phyloP scores from a whole-genome alignment of 257 asterid species.

The Forsythia viridissima region DNA sequence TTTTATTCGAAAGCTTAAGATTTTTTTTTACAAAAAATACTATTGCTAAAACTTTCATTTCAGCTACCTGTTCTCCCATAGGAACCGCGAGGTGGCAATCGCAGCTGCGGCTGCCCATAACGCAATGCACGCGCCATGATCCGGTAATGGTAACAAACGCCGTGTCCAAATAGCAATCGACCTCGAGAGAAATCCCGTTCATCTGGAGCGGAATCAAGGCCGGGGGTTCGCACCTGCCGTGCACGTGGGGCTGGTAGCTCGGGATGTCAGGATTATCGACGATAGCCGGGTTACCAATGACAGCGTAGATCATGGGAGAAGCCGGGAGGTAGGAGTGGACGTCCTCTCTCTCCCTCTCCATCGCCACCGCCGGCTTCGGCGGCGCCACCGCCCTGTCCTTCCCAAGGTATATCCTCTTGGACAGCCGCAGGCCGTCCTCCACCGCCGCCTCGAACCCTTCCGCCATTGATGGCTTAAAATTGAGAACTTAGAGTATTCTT shows the following conservation, averaged over 20 bases:
- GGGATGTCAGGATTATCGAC: conserved; percentile 97
- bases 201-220: conserved; percentile 94
- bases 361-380: conserved; percentile 60
- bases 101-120: conserved; percentile 74
- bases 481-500: neutral
- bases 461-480: conserved; percentile 41
- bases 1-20: neutral
- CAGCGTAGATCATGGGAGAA: conserved; percentile 88
- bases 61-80: conserved; percentile 85
- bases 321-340: conserved; percentile 51
- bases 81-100: conserved; percentile 85
- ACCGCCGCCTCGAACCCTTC: conserved; percentile 84
- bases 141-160: conserved; percentile 66
- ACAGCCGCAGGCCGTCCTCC: conserved; percentile 84
- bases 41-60: neutral
- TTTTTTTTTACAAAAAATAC: neutral
- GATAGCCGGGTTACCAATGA: conserved; percentile 64
- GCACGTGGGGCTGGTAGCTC: conserved; percentile 98
- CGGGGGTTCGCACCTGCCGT: conserved; percentile 89
- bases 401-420: conserved; percentile 81
- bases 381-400: conserved; percentile 87
- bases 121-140: conserved; percentile 96
- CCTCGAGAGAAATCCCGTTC: conserved; percentile 62
- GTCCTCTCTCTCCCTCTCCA: conserved; percentile 48
- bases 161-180: conserved; percentile 70